Base-by-base conservation (phyloP, 495 filamentous ascomycete genomes). In the Penicillium waksmanii region DNA sequence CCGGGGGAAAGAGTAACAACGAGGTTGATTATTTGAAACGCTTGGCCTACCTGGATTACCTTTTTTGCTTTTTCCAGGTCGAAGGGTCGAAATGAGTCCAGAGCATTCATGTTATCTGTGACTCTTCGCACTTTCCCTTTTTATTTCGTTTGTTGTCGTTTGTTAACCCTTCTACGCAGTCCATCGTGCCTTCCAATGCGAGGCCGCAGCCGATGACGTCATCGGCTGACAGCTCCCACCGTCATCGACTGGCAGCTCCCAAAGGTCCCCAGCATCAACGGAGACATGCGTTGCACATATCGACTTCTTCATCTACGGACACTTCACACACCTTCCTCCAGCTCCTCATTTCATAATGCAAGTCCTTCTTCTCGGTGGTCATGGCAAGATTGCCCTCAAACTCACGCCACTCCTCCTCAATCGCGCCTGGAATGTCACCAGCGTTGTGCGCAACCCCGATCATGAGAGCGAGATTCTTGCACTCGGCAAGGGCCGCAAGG, bases 301-400 rank as follows among this genome's bases (percentile, higher is more conserved):
- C 34, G 11, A 13, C 40, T 44, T 13, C 36, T 9, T 38, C 36
- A 13, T 2, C 2, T 18, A 17, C 17, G 7, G 7, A 44, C 8
- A 19, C 42, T 44, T 18, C 9, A 0, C 15, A 44, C n/a, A 17
- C 3, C 42, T n/a, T 18, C 15, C 42, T 21, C 8, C 21, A 34
- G 15, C 12, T 27, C 21, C 13, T 62, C 18, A 60, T 38, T n/a
- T 51, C 63, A 74, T 47, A 54, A 76, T 78, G 74, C 74, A 86
- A 65, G 84, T 92, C 55, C 84, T 92, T 50, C 75, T 95, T 42
- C 85, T 96, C 42, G 91, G 91, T 60, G 90, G 90, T 63, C 90
- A 91, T 77, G 91, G 91, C 73, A 92, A 91, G 71, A 72, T 95
- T 49, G 84, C 89, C 57, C 84, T 88, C 40, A 78, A 89, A n/a